These are phyloP conservation scores for Populus hybrid DNA, from an alignment of 441 rosid genomes.

Conservation along the genomic window DNA sequence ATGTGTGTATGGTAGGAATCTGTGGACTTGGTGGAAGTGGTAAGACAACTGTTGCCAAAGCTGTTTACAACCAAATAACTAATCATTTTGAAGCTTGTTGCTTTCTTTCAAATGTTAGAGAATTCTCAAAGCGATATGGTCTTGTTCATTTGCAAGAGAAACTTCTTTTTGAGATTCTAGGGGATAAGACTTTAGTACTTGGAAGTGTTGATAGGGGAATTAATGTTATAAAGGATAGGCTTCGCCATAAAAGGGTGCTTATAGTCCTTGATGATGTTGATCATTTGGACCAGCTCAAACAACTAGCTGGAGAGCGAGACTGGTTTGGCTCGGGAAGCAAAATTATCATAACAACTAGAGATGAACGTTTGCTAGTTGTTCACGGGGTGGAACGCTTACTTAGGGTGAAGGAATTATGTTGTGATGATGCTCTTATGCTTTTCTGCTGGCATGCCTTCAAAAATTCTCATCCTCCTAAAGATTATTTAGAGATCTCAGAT, in stretches of 20 bases:
- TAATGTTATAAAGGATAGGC: conserved; percentile 6
- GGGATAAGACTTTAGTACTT: background rate
- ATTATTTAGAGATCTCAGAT: conserved; percentile 6
- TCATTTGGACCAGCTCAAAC: conserved; percentile 11
- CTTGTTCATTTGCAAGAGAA: conserved; percentile 14
- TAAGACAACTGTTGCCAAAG: conserved; percentile 25
- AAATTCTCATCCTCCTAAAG: conserved; percentile 2
- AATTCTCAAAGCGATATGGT: conserved; percentile 1
- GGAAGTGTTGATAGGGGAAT: conserved; percentile 17
- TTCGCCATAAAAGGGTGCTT: conserved; percentile 17
- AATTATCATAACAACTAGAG: conserved; percentile 21
- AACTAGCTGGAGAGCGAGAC: background rate
- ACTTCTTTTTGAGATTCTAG: conserved; percentile 15
- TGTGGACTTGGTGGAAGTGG: conserved; percentile 23
- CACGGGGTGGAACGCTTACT: background rate
- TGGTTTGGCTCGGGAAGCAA: conserved; percentile 22
- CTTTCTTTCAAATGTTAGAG: conserved; percentile 21
- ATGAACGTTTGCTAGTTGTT: conserved; percentile 11
- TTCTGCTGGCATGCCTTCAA: conserved; percentile 23
- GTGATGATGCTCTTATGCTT: conserved; percentile 19
- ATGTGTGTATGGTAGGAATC: conserved; percentile 18
- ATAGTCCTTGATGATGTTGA: conserved; percentile 22
- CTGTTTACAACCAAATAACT: conserved; percentile 11
- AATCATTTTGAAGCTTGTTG: conserved; percentile 15
- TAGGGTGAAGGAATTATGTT: conserved; percentile 7